Conservation (phyloP, 2,329 filamentous ascomycete genomes). For the Sporothrix mexicana region DNA sequence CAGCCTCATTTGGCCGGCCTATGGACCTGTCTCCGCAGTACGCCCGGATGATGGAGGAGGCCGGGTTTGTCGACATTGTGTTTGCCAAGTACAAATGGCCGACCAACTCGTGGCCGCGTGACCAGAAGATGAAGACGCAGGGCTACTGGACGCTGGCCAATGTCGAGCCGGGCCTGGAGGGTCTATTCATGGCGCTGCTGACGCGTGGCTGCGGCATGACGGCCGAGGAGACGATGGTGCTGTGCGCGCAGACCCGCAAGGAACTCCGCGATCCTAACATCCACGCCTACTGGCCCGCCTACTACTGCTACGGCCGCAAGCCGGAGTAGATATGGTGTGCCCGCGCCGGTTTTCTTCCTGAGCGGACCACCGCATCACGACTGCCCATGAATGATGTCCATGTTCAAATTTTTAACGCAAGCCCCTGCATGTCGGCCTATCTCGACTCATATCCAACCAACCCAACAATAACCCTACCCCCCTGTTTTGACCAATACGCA, state of each 20-base stretch:
- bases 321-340: slow-evolving; percentile 17
- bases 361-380: not conserved
- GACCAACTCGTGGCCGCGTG: slow-evolving; percentile 43
- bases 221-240: slow-evolving; percentile 39
- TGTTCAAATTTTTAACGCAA: not conserved
- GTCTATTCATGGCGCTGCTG: slow-evolving; percentile 43
- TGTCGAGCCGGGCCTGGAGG: slow-evolving; percentile 43
- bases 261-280: slow-evolving; percentile 39
- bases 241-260: slow-evolving; percentile 38
- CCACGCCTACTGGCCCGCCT: slow-evolving; percentile 42
- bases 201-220: slow-evolving; percentile 43
- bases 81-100: slow-evolving; percentile 42
- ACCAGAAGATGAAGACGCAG: slow-evolving; percentile 42
- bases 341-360: not conserved
- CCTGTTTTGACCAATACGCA: not conserved
- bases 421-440: not conserved
- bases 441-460: not conserved
- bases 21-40: slow-evolving; percentile 37
- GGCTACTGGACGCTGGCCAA: slow-evolving; percentile 42
- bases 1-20: slow-evolving; percentile 36
- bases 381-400: not conserved
- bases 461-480: not conserved
- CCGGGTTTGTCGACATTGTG: slow-evolving; percentile 42
- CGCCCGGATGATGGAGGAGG: slow-evolving; percentile 39
- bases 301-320: slow-evolving; percentile 34